These are phyloP conservation scores for Aaosphaeria arxii DNA, from an alignment of 2,329 filamentous ascomycete genomes.

Conservation along the genomic window DNA sequence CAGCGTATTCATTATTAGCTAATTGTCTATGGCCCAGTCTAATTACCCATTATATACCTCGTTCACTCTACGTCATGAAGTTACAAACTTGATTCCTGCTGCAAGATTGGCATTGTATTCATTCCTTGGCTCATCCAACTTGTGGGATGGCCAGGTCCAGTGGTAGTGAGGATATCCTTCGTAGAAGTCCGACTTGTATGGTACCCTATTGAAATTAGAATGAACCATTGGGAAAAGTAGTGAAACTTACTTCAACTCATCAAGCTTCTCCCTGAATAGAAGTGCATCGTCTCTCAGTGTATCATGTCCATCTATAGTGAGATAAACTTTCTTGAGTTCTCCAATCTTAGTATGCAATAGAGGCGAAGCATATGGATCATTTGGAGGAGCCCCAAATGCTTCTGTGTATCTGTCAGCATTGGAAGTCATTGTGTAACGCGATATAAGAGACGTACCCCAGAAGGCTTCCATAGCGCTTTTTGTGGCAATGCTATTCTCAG, in stretches of 20 bases:
- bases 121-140: slow-evolving; percentile 20
- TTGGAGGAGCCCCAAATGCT: slow-evolving; percentile 29
- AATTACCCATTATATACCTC: neutral
- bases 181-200: slow-evolving; percentile 29
- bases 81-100: slow-evolving; percentile 21
- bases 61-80: slow-evolving; percentile 7
- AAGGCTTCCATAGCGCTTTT: slow-evolving; percentile 33
- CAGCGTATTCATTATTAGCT: too few relatives aligned
- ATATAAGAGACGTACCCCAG: slow-evolving; percentile 16
- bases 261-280: slow-evolving; percentile 27
- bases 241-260: slow-evolving; percentile 21
- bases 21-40: neutral
- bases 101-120: slow-evolving; percentile 20
- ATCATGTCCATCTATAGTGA: slow-evolving; percentile 29
- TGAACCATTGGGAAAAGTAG: neutral
- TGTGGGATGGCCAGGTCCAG: slow-evolving; percentile 33
- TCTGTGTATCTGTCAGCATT: slow-evolving; percentile 7
- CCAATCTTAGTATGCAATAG: slow-evolving; percentile 27
- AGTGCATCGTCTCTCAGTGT: slow-evolving; percentile 35
- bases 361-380: slow-evolving; percentile 30
- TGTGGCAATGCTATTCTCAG: slow-evolving; percentile 36
- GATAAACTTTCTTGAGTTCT: slow-evolving; percentile 30
- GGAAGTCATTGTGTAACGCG: too few relatives aligned
- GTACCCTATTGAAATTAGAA: slow-evolving; percentile 21
- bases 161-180: slow-evolving; percentile 37